Evolutionary conservation across 176 grass and related monocot genomes (phyloP).

Genomic region (Bonia amplexicaulis): DNA sequence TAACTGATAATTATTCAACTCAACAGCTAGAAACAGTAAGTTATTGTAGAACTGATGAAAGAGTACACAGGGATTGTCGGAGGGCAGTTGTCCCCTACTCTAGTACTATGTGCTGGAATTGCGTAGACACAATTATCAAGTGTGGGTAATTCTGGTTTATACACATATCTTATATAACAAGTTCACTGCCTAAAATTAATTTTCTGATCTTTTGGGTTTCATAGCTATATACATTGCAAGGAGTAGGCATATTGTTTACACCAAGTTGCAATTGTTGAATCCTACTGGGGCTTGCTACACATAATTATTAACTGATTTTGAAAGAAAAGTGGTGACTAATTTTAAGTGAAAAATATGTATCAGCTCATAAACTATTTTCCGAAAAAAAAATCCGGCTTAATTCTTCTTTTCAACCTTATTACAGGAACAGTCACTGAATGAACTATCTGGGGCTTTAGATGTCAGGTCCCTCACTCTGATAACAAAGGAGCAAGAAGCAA

Average conservation of each 20-base stretch:
- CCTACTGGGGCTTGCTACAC: not conserved
- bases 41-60: constrained; percentile 15
- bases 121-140: not conserved
- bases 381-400: constrained; percentile 6
- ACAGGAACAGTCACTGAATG: constrained; percentile 59
- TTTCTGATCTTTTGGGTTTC: not conserved
- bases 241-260: not conserved
- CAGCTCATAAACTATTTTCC: constrained; percentile 7
- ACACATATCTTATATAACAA: not conserved
- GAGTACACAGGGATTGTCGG: not conserved
- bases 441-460: constrained; percentile 76
- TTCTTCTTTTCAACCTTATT: constrained; percentile 33
- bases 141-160: not conserved
- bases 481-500: constrained; percentile 82
- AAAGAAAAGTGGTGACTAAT: constrained; percentile 3
- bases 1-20: not conserved
- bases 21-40: not conserved
- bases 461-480: constrained; percentile 36
- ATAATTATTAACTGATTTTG: constrained; percentile 2
- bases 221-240: not conserved
- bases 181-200: not conserved
- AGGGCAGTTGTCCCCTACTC: not conserved
- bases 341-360: not conserved
- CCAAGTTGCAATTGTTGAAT: constrained; percentile 4
- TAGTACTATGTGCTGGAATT: not conserved